These are phyloP conservation scores for Chaetomiaceae sp. DNA, from an alignment of 2,329 filamentous ascomycete genomes.

Conservation along the genomic window DNA sequence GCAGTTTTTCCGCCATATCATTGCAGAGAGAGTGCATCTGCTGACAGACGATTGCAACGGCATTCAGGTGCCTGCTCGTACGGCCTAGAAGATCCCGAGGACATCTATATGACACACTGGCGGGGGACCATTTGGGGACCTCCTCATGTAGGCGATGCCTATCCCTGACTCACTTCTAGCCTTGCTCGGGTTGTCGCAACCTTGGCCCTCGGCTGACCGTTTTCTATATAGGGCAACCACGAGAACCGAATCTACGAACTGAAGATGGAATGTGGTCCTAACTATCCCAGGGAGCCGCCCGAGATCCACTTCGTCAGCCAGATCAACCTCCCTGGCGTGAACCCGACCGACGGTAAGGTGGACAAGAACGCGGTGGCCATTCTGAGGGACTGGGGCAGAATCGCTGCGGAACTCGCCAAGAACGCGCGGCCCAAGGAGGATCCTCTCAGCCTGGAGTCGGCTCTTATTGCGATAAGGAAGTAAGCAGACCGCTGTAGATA, in stretches of 20 bases:
- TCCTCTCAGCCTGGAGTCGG: slow-evolving; percentile 34
- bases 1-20: no score
- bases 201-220: slow-evolving; percentile 6
- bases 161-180: neutral
- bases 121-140: slow-evolving; percentile 96
- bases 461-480: slow-evolving; percentile 35
- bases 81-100: slow-evolving; percentile 87
- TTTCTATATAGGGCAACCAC: slow-evolving; percentile 65
- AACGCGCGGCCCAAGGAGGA: slow-evolving; percentile 33
- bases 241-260: slow-evolving; percentile 99
- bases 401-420: slow-evolving; percentile 71
- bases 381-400: slow-evolving; percentile 84
- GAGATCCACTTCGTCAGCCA: slow-evolving; percentile 89
- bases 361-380: slow-evolving; percentile 81
- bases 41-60: neutral
- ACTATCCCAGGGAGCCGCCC: slow-evolving; percentile 86
- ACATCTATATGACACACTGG: slow-evolving; percentile 97
- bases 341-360: slow-evolving; percentile 73
- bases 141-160: slow-evolving; percentile 67
- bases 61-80: slow-evolving; percentile 87
- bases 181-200: no score
- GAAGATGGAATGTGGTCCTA: slow-evolving; percentile 87
- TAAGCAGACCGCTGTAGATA: slow-evolving; percentile 19
- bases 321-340: slow-evolving; percentile 95
- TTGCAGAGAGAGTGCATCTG: neutral